Evolutionary conservation across 2,329 filamentous ascomycete species (phyloP), one percentile per base, ranked within the genome.

Genomic region (Xylariaceae sp.): DNA sequence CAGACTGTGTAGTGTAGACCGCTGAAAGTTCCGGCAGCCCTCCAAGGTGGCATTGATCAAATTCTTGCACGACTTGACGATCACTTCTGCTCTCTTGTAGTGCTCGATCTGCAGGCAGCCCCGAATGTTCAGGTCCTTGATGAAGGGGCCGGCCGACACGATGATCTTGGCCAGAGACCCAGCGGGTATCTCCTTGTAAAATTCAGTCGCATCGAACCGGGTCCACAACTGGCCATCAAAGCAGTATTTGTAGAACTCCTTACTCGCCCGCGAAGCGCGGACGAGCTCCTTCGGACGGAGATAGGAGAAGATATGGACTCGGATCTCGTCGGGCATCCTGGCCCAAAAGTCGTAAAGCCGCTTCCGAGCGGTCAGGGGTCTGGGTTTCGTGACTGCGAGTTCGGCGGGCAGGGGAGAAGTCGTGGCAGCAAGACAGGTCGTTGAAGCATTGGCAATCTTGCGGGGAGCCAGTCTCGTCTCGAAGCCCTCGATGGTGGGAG

Each of bases 191-290:
- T 88, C 76, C 43, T 74, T 75, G 55, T 96, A 95, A 58, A 90
- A 96, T 31, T 84, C 79, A 6, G 87, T 81, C 2, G 85, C 78
- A 56, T 96, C 88, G 31, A 96, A 72, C 26, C 73, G 77, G 3
- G 78, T 80, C 92, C 92, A 98, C 12, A 96, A 64, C 61, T 98
- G 92, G 2, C 92, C 92, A 56, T 98, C 90, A 49, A 90, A 94
- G 61, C 90, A 95, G 60, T 85, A 78, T 30, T 72, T 70, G 57
- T 94, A 69, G 67, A 92, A 95, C 5, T 71, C 62, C 56, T 79
- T 87, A 53, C 79, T 90, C 14, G 92, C 83, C 13, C 76, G 66
- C 1, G 90, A 94, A 36, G 75, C 75, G 38, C 79, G 75, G 9
- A 95, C 77, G 21, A 96, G 73, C 54, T 96, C 81, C 52, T 80